Evolutionary conservation across 257 asterid genomes (phyloP), one percentile per base, ranked within the genome.

Genomic region (Ehretia macrophylla): DNA sequence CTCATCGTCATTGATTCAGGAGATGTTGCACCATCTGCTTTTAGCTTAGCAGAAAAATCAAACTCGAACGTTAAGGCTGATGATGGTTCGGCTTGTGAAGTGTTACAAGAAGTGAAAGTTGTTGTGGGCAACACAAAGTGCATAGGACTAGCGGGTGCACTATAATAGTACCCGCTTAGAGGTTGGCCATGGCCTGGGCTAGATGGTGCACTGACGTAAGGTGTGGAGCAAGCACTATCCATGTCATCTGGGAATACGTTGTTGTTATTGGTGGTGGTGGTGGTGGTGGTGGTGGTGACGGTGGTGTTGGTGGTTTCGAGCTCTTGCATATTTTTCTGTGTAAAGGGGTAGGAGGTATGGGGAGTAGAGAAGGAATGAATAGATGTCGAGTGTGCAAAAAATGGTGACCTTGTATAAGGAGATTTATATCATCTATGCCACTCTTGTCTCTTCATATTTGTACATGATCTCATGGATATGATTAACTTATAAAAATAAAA

Each of bases 131-230:
- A 62, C 20, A 79, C 55, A 21, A 85, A 90, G 60, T 90, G 97
- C 93, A 80, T 81, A 70, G 97, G 96, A 49, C 96, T 90, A 4
- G 95, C 75, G 10, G 97, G 96, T 32, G 97, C 97, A 61, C 96
- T 87, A 62, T 85, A 85, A 72, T 83, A 90, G 68, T 71, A 90
- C 17, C 88, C 89, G n/a, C 80, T 17, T 37, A 69, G 55, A 21
- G 80, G 78, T 11, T 73, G 47, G 39, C 49, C 75, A 40, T 86
- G 96, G 66, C 86, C 79, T 8, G 97, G 97, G 66, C 95, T 85
- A 17, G 96, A 87, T 5, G 97, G 97, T 11, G 97, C 97, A 48
- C 95, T 85, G 18, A 87, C 97, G 69, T 81, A 90, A 12, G 97
- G 97, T 11, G 97, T 90, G 58, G 97, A 90, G 69, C 96, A 85